These are phyloP conservation scores for Diaporthe amygdali DNA, from an alignment of 2,329 filamentous ascomycete genomes.

Conservation along the genomic window DNA sequence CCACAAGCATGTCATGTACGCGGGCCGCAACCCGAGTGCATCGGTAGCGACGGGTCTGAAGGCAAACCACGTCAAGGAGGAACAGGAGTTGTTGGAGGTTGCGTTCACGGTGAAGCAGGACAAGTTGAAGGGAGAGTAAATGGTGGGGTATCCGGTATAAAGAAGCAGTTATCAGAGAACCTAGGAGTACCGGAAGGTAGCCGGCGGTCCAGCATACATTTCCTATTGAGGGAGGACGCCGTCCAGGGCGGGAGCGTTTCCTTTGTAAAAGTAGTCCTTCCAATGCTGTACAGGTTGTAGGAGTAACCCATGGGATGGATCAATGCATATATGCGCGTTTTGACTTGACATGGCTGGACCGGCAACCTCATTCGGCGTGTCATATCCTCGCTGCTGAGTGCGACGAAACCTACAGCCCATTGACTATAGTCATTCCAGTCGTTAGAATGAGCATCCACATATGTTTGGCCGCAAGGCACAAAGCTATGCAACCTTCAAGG, in stretches of 20 bases:
- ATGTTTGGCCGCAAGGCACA: no score
- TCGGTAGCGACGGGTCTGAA: constrained; percentile 95
- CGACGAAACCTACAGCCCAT: not conserved
- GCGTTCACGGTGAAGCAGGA: constrained; percentile 70
- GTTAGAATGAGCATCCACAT: not conserved
- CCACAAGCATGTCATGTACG: constrained; percentile 96
- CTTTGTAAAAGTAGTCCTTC: constrained; percentile 22
- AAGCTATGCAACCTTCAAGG: no score
- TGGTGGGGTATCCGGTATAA: not conserved
- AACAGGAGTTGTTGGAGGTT: constrained; percentile 77
- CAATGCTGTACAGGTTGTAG: constrained; percentile 16
- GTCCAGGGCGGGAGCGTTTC: constrained; percentile 11
- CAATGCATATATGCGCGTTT: constrained; percentile 20
- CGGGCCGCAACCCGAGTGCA: constrained; percentile 90
- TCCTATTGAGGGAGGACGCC: constrained; percentile 4
- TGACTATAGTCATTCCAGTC: not conserved
- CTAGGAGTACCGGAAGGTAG: not conserved
- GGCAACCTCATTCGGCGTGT: not conserved
- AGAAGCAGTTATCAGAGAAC: not conserved
- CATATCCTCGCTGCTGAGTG: not conserved
- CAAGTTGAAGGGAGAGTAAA: constrained; percentile 71
- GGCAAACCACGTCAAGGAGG: constrained; percentile 86
- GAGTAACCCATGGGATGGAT: constrained; percentile 19
- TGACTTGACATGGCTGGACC: not conserved
- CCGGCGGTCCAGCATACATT: not conserved